Percentiles rank a stretch among this genome's conserved stretches.
Conservation (phyloP, 2,329 filamentous ascomycete species). For the Calonectria pauciramosa region DNA sequence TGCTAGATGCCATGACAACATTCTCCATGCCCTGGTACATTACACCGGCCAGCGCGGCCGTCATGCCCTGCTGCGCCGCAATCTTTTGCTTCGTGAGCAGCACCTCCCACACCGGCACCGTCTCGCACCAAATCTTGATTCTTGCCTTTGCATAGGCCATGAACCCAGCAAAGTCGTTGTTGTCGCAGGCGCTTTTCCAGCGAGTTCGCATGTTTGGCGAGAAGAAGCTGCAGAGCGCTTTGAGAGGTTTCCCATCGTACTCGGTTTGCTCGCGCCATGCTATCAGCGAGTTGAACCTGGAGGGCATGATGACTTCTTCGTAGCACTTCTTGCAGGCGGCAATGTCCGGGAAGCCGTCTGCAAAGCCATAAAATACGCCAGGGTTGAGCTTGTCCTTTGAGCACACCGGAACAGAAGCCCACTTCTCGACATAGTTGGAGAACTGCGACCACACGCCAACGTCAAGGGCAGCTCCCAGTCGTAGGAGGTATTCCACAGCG, state of each 20-base stretch:
- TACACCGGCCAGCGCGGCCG: not conserved
- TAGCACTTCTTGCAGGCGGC: conserved; percentile 4
- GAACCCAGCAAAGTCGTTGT: not conserved
- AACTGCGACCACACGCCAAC: not conserved
- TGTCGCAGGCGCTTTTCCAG: not conserved
- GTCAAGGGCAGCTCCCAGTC: not conserved
- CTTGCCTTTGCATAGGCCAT: not conserved
- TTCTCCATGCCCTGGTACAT: conserved; percentile 8
- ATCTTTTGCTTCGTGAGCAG: not conserved
- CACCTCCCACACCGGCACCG: not conserved
- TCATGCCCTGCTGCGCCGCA: not conserved
- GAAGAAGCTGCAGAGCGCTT: conserved; percentile 10
- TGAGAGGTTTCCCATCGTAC: not conserved
- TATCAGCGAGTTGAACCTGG: not conserved
- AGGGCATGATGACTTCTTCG: conserved; percentile 1
- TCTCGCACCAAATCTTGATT: conserved; percentile 10
- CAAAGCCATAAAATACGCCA: not conserved
- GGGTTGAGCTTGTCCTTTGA: not conserved
- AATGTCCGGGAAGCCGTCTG: not conserved
- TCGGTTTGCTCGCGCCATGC: not conserved
- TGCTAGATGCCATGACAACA: not conserved
- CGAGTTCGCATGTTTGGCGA: not conserved
- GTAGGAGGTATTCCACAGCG: not conserved
- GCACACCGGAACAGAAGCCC: not conserved
- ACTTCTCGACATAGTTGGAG: not conserved